phyloP scores from a whole-genome alignment of 805 yeast species.

The Saccharomyces kudriavzevii region DNA sequence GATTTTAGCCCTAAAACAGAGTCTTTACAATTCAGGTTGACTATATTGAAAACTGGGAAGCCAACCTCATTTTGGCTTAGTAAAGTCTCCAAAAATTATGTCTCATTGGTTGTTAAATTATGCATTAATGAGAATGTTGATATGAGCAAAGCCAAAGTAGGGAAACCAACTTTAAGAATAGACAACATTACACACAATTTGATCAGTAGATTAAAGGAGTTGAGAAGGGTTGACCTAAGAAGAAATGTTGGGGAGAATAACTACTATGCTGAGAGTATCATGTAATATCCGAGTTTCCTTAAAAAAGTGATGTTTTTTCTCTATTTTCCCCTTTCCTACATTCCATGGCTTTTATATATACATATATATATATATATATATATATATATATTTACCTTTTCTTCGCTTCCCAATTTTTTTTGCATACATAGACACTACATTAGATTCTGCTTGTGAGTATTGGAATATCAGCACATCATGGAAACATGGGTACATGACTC shows the following conservation, averaged over 20 bases:
- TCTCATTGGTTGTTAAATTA: slow-evolving; percentile 15
- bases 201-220: slow-evolving; percentile 11
- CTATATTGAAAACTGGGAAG: slow-evolving; percentile 12
- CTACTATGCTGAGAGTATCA: slow-evolving; percentile 7
- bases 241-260: slow-evolving; percentile 28
- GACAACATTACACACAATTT: slow-evolving; percentile 16
- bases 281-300: not conserved
- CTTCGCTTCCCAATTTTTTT: not conserved
- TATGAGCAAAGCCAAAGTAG: not conserved
- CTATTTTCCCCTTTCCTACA: not conserved
- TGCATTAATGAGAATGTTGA: slow-evolving; percentile 11
- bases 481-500: not conserved
- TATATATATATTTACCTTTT: not conserved
- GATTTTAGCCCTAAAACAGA: slow-evolving; percentile 1
- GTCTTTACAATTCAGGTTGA: slow-evolving; percentile 13
- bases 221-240: slow-evolving; percentile 22
- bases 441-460: not conserved
- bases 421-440: not conserved
- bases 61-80: slow-evolving; percentile 14
- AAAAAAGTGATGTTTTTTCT: not conserved
- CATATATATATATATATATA: not conserved
- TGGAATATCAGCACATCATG: not conserved
- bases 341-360: not conserved
- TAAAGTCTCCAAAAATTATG: slow-evolving; percentile 7
- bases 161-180: slow-evolving; percentile 7